phyloP scores from a whole-genome alignment of 2,329 filamentous ascomycete species.

The Colletotrichum tabaci region DNA sequence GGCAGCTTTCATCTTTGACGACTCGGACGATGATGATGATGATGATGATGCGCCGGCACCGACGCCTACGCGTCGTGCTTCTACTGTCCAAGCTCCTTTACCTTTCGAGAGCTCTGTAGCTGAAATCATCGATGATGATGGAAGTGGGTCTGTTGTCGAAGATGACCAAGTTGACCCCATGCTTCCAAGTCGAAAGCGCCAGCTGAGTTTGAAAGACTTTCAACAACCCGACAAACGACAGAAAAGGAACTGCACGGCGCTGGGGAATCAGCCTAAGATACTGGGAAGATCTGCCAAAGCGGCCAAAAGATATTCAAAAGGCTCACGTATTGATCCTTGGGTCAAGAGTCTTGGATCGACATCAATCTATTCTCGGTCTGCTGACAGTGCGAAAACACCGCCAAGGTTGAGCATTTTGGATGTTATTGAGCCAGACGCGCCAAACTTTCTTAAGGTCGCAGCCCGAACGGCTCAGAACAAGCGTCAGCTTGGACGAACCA shows the following conservation, averaged over 20 bases:
- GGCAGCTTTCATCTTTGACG: constrained; percentile 55
- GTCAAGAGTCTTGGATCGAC: constrained; percentile 3
- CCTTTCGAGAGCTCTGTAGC: constrained; percentile 3
- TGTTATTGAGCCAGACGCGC: constrained; percentile 66
- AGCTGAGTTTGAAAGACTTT: constrained; percentile 50
- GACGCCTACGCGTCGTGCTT: background rate
- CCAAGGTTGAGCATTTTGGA: constrained; percentile 74
- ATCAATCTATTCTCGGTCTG: constrained; percentile 14
- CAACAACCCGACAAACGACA: constrained; percentile 44
- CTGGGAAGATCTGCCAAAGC: constrained; percentile 29
- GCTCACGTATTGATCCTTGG: constrained; percentile 22
- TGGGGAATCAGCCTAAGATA: constrained; percentile 47
- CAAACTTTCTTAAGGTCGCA: constrained; percentile 73
- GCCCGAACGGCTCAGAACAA: constrained; percentile 68
- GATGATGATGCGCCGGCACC: constrained; percentile 45
- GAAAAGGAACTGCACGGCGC: constrained; percentile 45
- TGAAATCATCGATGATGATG: constrained; percentile 49
- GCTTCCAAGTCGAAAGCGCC: constrained; percentile 60
- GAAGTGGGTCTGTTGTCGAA: constrained; percentile 61
- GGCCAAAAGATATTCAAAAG: background rate
- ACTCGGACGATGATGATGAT: constrained; percentile 64
- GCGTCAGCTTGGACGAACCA: constrained; percentile 66
- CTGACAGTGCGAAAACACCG: constrained; percentile 46
- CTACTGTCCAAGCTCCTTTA: background rate
- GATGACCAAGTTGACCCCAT: constrained; percentile 68